Evolutionary conservation across 306 rosid species (phyloP).

Genomic region (Quercus bicolor): DNA sequence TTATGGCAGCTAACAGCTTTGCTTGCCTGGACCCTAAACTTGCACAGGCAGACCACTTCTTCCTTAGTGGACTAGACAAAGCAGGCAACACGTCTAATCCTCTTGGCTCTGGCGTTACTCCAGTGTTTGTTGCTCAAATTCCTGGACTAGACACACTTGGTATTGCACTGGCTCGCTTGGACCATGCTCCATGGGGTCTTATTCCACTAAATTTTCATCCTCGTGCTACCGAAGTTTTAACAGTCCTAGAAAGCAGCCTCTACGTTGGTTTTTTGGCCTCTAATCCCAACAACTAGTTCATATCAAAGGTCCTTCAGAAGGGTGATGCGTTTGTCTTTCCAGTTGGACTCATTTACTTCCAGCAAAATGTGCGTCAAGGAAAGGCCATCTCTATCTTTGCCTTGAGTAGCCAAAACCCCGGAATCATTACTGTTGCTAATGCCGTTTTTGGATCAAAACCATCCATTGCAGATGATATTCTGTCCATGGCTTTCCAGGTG

Average conservation of each 20-base stretch:
- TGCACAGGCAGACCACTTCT: slow-evolving; percentile 14
- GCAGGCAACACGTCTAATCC: slow-evolving; percentile 22
- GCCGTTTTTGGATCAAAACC: slow-evolving; percentile 18
- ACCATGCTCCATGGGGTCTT: slow-evolving; percentile 12
- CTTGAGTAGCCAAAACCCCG: slow-evolving; percentile 27
- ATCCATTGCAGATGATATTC: slow-evolving; percentile 1
- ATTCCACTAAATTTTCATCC: slow-evolving; percentile 23
- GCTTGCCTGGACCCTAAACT: slow-evolving; percentile 18
- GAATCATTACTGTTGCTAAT: slow-evolving; percentile 17
- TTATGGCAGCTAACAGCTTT: slow-evolving; percentile 2
- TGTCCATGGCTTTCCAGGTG: slow-evolving; percentile 20
- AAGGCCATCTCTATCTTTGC: slow-evolving; percentile 13
- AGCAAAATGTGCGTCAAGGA: slow-evolving; percentile 16
- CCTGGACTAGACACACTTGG: slow-evolving; percentile 25
- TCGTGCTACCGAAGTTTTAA: slow-evolving; percentile 20
- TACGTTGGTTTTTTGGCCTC: slow-evolving; percentile 23
- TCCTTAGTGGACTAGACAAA: slow-evolving; percentile 12
- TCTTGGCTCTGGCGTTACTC: slow-evolving; percentile 8
- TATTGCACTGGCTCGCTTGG: slow-evolving; percentile 17
- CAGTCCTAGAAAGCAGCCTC: slow-evolving; percentile 6
- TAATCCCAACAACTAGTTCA: slow-evolving; percentile 16
- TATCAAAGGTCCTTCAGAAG: slow-evolving; percentile 22
- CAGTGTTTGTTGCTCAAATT: slow-evolving; percentile 17
- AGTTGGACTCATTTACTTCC: slow-evolving; percentile 12
- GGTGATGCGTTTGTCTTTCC: slow-evolving; percentile 30